Conservation (phyloP, 2,329 filamentous ascomycete species). For the Biscogniauxia marginata region DNA sequence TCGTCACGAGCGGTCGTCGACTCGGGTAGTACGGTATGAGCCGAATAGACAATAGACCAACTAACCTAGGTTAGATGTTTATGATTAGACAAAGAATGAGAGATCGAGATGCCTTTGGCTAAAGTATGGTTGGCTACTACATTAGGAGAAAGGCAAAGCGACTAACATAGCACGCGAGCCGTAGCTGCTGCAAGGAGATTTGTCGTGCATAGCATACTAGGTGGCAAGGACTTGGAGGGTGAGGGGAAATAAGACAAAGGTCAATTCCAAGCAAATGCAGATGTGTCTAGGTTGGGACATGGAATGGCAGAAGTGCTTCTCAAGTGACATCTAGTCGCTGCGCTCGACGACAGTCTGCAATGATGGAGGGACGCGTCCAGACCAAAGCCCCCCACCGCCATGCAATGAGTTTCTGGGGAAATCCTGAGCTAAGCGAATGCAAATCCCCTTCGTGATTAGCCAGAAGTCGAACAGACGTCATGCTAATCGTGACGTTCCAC, state of each 20-base stretch:
- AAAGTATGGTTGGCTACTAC: background rate
- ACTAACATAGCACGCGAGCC: background rate
- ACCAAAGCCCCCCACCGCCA: slow-evolving; percentile 15
- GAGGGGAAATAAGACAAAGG: background rate
- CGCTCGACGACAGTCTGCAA: slow-evolving; percentile 4
- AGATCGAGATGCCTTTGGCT: slow-evolving; percentile 1
- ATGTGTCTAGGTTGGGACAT: background rate
- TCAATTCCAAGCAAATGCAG: background rate
- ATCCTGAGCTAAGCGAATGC: background rate
- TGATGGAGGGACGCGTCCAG: slow-evolving; percentile 10
- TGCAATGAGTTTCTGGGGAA: slow-evolving; percentile 8
- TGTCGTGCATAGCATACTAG: background rate
- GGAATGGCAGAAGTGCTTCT: slow-evolving; percentile 1
- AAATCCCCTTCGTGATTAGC: slow-evolving; percentile 6
- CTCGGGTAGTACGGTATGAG: background rate
- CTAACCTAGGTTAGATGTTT: slow-evolving; percentile 8
- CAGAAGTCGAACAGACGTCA: background rate
- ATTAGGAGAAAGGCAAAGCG: background rate
- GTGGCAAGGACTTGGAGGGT: background rate
- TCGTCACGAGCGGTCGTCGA: slow-evolving; percentile 1
- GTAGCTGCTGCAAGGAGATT: background rate
- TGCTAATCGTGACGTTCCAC: background rate
- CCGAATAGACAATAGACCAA: background rate
- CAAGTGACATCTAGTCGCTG: slow-evolving; percentile 14
- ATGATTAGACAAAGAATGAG: slow-evolving; percentile 9